phyloP scores from a whole-genome alignment of 495 filamentous ascomycete species.

The Neurospora sp. region DNA sequence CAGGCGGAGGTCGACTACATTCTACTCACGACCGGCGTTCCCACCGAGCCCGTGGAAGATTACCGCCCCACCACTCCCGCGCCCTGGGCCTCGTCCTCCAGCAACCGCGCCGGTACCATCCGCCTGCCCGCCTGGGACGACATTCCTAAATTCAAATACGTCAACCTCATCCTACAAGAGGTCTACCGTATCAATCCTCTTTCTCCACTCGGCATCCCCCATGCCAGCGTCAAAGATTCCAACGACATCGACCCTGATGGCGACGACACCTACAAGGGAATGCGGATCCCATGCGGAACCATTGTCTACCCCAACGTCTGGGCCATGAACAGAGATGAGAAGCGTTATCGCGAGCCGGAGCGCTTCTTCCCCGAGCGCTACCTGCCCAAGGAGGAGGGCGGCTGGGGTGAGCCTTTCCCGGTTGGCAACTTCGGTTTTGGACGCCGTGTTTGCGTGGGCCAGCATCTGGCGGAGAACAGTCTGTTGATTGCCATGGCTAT shows the following conservation, averaged over 20 bases:
- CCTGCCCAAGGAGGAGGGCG: constrained; percentile 30
- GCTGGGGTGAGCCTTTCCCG: constrained; percentile 37
- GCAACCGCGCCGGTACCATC: constrained; percentile 24
- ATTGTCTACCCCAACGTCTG: constrained; percentile 37
- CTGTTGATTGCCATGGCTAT: constrained; percentile 18
- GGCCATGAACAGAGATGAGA: constrained; percentile 35
- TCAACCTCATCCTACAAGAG: constrained; percentile 43
- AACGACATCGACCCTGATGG: constrained; percentile 5
- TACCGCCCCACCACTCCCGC: not conserved
- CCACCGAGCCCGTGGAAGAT: not conserved
- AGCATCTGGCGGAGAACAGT: constrained; percentile 21
- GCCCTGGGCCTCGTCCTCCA: not conserved
- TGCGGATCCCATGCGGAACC: constrained; percentile 38
- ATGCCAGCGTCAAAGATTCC: constrained; percentile 26
- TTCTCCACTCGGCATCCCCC: constrained; percentile 50
- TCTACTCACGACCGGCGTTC: not conserved
- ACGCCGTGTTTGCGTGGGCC: constrained; percentile 19
- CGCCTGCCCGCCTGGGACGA: constrained; percentile 43
- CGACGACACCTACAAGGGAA: constrained; percentile 43
- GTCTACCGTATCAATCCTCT: constrained; percentile 52
- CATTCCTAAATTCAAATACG: constrained; percentile 41
- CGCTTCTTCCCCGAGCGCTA: constrained; percentile 38
- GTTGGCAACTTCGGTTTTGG: constrained; percentile 47
- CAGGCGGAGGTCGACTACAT: constrained; percentile 50
- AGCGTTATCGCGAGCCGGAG: constrained; percentile 29